Conservation (phyloP, 768 basidiomycete species). For the Suillus weaverae region DNA sequence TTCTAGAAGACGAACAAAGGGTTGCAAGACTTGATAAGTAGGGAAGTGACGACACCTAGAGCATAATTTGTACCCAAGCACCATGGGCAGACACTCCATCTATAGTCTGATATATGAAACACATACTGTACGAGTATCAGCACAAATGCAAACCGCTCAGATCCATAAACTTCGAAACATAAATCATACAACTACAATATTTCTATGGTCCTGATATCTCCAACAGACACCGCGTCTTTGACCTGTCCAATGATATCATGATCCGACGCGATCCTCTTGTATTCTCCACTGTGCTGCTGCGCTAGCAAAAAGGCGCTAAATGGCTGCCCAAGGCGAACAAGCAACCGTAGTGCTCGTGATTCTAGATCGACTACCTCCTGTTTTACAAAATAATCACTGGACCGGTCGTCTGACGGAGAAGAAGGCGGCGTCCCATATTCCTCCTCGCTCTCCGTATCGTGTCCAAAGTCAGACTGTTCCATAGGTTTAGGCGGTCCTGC, state of each 20-base stretch:
- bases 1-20: no score
- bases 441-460: not conserved
- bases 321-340: not conserved
- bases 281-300: not conserved
- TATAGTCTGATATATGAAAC: not conserved
- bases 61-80: no score
- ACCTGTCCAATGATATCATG: not conserved
- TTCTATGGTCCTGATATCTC: not conserved
- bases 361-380: not conserved
- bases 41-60: no score
- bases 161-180: not conserved
- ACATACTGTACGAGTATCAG: not conserved
- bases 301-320: not conserved
- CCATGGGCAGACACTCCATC: no score
- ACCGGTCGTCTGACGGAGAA: not conserved
- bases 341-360: not conserved
- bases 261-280: not conserved
- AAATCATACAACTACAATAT: not conserved
- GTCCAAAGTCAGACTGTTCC: not conserved
- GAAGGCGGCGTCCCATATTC: not conserved
- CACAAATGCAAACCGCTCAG: not conserved
- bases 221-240: not conserved
- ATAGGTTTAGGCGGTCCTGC: no score
- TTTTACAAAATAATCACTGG: not conserved
- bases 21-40: no score